Percentiles rank a stretch among this genome's conserved stretches.
Conservation (phyloP, 495 filamentous ascomycete genomes). For the Pyrenopolyporus hunteri region DNA sequence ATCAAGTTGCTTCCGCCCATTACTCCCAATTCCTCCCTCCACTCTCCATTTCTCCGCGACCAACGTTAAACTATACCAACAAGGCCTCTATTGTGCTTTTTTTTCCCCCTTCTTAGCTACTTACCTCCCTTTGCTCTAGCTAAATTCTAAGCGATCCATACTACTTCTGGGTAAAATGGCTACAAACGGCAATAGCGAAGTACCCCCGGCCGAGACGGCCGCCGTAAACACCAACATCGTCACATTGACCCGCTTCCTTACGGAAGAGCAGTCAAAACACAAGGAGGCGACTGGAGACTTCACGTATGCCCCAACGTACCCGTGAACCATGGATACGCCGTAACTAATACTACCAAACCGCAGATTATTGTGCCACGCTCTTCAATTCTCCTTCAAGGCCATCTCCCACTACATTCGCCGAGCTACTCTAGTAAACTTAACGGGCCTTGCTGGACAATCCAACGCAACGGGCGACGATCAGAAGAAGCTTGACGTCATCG, state of each 20-base stretch:
- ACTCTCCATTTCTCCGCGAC: conserved; percentile 13
- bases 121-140: background rate
- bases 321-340: background rate
- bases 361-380: conserved; percentile 93
- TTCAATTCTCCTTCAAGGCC: conserved; percentile 99
- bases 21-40: background rate
- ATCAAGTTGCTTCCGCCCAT: conserved; percentile 14
- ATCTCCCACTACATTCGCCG: conserved; percentile 99
- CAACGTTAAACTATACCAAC: conserved; percentile 4
- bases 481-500: conserved; percentile 99
- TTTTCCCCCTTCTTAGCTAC: background rate
- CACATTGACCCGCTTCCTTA: conserved; percentile 92
- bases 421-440: conserved; percentile 95
- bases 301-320: conserved; percentile 67
- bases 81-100: background rate
- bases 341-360: background rate
- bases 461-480: conserved; percentile 98
- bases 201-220: conserved; percentile 59
- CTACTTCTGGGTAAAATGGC: conserved; percentile 35
- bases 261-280: conserved; percentile 91
- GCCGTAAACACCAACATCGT: conserved; percentile 94
- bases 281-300: conserved; percentile 97
- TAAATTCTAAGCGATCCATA: background rate
- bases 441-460: conserved; percentile 90
- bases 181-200: conserved; percentile 41